Conservation (phyloP, 495 filamentous ascomycete genomes). For the Tetracladium setigerum region DNA sequence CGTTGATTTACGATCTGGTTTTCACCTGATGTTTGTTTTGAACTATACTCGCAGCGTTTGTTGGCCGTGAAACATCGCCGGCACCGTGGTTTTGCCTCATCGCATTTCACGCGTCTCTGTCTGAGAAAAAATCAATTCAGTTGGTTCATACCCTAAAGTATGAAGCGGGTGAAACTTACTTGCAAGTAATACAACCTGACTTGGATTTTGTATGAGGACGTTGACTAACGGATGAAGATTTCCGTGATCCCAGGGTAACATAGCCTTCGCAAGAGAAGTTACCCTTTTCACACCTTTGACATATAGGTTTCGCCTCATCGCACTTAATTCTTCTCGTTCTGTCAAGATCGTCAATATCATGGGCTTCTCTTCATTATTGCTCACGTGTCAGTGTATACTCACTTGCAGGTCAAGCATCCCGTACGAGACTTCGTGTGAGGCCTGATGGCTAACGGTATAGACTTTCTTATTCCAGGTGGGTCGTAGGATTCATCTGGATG, state of each 20-base stretch:
- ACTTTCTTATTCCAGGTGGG: no score
- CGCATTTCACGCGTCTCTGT: conserved; percentile 35
- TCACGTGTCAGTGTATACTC: neutral
- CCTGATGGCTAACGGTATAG: no score
- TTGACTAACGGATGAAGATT: no score
- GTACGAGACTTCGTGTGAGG: neutral
- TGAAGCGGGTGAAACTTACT: conserved; percentile 15
- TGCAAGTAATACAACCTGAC: conserved; percentile 28
- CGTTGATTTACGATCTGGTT: no score
- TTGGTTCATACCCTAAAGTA: neutral
- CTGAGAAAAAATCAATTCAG: conserved; percentile 14
- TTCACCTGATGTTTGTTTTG: no score
- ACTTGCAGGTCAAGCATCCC: conserved; percentile 1
- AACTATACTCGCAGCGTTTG: no score
- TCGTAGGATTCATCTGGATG: no score
- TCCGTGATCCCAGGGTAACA: conserved; percentile 5
- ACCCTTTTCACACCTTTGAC: conserved; percentile 39
- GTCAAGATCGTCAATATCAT: neutral
- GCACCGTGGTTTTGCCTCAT: conserved; percentile 33
- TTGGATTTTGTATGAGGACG: conserved; percentile 20
- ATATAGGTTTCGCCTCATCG: conserved; percentile 43
- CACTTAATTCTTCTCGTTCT: conserved; percentile 40
- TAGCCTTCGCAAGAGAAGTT: conserved; percentile 45
- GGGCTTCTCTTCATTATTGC: no score
- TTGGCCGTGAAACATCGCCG: conserved; percentile 24